A percentile compares a stretch with the other conserved stretches of the same genome.
Conservation (phyloP, 1,139 yeast species). For the Pichiaceae sp. region DNA sequence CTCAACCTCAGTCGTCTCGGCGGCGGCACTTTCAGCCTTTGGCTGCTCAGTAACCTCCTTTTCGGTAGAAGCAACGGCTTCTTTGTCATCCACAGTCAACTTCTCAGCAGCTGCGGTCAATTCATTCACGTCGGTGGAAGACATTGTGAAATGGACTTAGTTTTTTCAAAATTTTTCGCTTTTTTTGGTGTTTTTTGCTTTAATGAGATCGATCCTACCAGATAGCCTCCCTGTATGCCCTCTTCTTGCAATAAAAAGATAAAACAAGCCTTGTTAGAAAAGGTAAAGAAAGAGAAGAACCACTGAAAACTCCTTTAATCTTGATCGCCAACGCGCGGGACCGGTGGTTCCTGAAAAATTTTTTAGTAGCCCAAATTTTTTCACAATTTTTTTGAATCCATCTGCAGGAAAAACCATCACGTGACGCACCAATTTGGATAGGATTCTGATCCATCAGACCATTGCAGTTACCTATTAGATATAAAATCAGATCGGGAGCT, state of each 20-base stretch:
- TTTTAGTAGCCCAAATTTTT: too few relatives aligned
- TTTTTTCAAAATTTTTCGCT: conserved; percentile 4
- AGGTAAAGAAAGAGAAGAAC: conserved; percentile 1
- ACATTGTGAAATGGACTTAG: conserved; percentile 26
- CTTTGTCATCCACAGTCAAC: conserved; percentile 34
- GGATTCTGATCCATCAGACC: too few relatives aligned
- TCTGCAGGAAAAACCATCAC: too few relatives aligned
- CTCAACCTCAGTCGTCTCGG: conserved; percentile 17
- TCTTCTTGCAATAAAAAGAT: conserved; percentile 2
- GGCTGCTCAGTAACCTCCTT: conserved; percentile 26
- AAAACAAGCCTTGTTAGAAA: not conserved
- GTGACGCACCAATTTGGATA: too few relatives aligned
- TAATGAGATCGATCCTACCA: not conserved
- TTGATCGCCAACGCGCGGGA: too few relatives aligned
- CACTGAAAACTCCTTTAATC: conserved; percentile 1
- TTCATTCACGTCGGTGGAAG: conserved; percentile 41
- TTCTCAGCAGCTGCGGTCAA: conserved; percentile 51
- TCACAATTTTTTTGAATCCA: too few relatives aligned
- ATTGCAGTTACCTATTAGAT: too few relatives aligned
- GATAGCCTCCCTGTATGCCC: conserved; percentile 1
- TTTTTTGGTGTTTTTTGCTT: conserved; percentile 3
- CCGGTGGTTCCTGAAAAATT: too few relatives aligned
- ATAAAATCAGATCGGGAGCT: too few relatives aligned
- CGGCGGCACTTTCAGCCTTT: conserved; percentile 23
- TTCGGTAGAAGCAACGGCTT: conserved; percentile 25